Evolutionary conservation across 176 grass and related monocot species (phyloP).

Genomic region (Dactylis glomerata): DNA sequence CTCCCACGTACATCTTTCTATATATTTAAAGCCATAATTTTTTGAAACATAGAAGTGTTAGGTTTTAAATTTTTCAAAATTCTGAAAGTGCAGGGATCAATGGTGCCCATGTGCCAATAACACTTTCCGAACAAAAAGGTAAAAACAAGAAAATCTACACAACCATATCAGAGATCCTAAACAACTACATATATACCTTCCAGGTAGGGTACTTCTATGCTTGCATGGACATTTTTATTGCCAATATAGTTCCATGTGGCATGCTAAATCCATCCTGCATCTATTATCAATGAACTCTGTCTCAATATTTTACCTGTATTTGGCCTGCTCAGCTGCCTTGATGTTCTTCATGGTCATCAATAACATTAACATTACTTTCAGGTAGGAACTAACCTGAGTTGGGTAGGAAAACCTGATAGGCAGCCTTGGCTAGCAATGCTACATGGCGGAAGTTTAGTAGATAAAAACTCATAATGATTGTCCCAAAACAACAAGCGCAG

Average conservation of each 20-base stretch:
- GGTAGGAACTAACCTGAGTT: slow-evolving; percentile 8
- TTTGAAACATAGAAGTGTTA: no score
- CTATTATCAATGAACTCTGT: background rate
- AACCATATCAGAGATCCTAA: background rate
- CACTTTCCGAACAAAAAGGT: background rate
- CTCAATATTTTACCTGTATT: background rate
- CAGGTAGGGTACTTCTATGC: background rate
- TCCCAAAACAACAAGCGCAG: background rate
- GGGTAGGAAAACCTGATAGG: background rate
- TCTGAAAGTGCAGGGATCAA: no score
- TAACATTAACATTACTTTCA: background rate
- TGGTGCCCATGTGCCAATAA: no score
- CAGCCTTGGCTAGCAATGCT: slow-evolving; percentile 1
- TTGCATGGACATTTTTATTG: background rate
- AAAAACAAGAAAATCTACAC: slow-evolving; percentile 6
- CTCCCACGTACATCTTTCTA: no score
- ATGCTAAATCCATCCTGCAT: background rate
- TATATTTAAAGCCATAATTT: no score
- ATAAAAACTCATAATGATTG: background rate
- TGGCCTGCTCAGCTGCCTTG: background rate
- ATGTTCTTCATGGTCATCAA: background rate
- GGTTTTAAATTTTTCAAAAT: no score
- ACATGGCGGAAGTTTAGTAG: background rate
- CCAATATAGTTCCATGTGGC: background rate
- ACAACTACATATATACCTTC: background rate